These are phyloP conservation scores for Coprinellus aureogranulatus DNA, from an alignment of 768 basidiomycete genomes.

Conservation along the genomic window DNA sequence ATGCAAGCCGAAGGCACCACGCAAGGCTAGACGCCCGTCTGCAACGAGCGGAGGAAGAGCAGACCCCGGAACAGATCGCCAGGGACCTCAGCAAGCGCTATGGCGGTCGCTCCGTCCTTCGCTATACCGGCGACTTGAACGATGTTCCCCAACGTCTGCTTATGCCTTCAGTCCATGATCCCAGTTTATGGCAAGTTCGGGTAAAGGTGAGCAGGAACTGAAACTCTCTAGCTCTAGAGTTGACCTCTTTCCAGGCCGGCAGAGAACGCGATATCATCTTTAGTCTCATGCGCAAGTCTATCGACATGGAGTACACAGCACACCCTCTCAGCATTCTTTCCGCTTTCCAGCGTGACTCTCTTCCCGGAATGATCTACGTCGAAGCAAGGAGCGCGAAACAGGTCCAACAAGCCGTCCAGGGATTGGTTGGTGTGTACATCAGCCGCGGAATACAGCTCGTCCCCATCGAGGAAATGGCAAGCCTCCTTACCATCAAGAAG, in stretches of 20 bases:
- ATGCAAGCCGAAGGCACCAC: slow-evolving; percentile 57
- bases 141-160: slow-evolving; percentile 88
- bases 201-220: slow-evolving; percentile 65
- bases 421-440: slow-evolving; percentile 90
- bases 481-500: slow-evolving; percentile 92
- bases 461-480: slow-evolving; percentile 97
- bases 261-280: slow-evolving; percentile 92
- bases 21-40: slow-evolving; percentile 65
- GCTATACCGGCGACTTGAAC: slow-evolving; percentile 90
- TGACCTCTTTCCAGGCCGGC: slow-evolving; percentile 58
- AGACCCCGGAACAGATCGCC: slow-evolving; percentile 83
- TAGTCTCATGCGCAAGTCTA: slow-evolving; percentile 90
- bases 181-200: slow-evolving; percentile 92
- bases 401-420: slow-evolving; percentile 80
- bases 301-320: slow-evolving; percentile 76
- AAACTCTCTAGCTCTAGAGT: not conserved
- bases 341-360: slow-evolving; percentile 93
- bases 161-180: slow-evolving; percentile 96
- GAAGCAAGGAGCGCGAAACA: slow-evolving; percentile 88
- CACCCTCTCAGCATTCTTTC: slow-evolving; percentile 84
- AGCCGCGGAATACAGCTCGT: slow-evolving; percentile 81
- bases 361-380: slow-evolving; percentile 94
- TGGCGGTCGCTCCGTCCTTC: slow-evolving; percentile 57
- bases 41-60: slow-evolving; percentile 65
- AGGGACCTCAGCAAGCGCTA: slow-evolving; percentile 79